Percentiles rank a stretch among this genome's conserved stretches.
phyloP scores from a whole-genome alignment of 768 basidiomycete genomes.

The Hypsizygus marmoreus region DNA sequence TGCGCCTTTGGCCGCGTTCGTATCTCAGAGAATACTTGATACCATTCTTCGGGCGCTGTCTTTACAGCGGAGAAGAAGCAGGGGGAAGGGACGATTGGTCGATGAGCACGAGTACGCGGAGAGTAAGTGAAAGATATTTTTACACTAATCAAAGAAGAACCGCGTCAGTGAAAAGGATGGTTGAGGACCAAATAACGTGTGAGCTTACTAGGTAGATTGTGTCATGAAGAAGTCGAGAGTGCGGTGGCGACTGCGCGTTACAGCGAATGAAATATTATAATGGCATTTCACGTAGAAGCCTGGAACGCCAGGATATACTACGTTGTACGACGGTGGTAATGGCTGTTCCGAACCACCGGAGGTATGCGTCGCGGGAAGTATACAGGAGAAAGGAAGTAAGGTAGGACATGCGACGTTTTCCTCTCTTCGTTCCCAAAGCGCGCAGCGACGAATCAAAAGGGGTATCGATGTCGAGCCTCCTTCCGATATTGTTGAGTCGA shows the following conservation, averaged over 20 bases:
- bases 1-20: slow-evolving; percentile 34
- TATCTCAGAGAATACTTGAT: slow-evolving; percentile 47
- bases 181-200: slow-evolving; percentile 8
- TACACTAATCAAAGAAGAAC: slow-evolving; percentile 34
- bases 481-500: slow-evolving; percentile 40
- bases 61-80: slow-evolving; percentile 63
- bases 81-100: slow-evolving; percentile 49
- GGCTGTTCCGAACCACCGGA: slow-evolving; percentile 32
- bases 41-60: slow-evolving; percentile 67
- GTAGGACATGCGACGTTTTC: slow-evolving; percentile 21
- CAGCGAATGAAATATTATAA: slow-evolving; percentile 48
- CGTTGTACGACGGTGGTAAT: slow-evolving; percentile 53
- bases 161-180: not conserved
- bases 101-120: slow-evolving; percentile 56
- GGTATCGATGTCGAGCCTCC: slow-evolving; percentile 35
- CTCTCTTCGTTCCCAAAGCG: slow-evolving; percentile 33
- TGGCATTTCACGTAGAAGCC: slow-evolving; percentile 40
- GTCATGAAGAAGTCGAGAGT: slow-evolving; percentile 48
- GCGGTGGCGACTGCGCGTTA: slow-evolving; percentile 38
- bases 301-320: slow-evolving; percentile 32
- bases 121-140: slow-evolving; percentile 50
- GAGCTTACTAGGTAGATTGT: slow-evolving; percentile 45
- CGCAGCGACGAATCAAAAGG: slow-evolving; percentile 32
- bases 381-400: slow-evolving; percentile 43
- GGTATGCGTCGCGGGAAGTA: slow-evolving; percentile 48